Conservation (phyloP, 2,329 filamentous ascomycete genomes). For the Decorospora gaudefroyi region DNA sequence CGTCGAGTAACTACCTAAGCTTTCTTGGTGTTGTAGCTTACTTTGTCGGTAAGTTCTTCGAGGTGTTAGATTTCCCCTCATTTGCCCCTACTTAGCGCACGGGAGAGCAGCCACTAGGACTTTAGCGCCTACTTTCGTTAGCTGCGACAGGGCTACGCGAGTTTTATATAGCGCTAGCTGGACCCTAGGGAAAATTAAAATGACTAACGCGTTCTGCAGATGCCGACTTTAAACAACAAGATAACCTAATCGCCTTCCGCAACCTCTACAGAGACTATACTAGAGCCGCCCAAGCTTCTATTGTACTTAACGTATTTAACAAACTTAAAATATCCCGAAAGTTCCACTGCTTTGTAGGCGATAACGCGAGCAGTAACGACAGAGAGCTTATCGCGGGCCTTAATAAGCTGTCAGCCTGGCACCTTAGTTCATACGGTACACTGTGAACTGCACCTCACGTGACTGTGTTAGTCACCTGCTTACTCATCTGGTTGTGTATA, state of each 20-base stretch:
- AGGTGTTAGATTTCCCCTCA: too few relatives aligned
- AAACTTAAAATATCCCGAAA: constrained; percentile 2
- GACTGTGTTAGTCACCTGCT: background rate
- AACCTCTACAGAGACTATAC: constrained; percentile 13
- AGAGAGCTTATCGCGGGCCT: background rate
- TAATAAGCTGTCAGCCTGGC: background rate
- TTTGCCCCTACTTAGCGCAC: too few relatives aligned
- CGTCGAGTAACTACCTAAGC: constrained; percentile 9
- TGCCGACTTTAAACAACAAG: background rate
- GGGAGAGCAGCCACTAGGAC: background rate
- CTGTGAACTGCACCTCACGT: too few relatives aligned
- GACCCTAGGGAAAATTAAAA: background rate
- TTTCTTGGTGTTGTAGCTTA: constrained; percentile 6
- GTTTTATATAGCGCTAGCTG: background rate
- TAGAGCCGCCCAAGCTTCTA: constrained; percentile 1
- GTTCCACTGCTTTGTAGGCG: constrained; percentile 7
- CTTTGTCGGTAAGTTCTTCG: constrained; percentile 1
- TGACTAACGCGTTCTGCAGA: too few relatives aligned
- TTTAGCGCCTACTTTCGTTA: too few relatives aligned
- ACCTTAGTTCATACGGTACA: too few relatives aligned
- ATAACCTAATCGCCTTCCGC: constrained; percentile 4
- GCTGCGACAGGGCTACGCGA: too few relatives aligned
- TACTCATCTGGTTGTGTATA: background rate
- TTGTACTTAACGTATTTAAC: constrained; percentile 1
- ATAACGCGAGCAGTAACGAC: constrained; percentile 13